These are phyloP conservation scores for Penicillium subrubescens DNA, from an alignment of 495 filamentous ascomycete genomes.

Conservation along the genomic window DNA sequence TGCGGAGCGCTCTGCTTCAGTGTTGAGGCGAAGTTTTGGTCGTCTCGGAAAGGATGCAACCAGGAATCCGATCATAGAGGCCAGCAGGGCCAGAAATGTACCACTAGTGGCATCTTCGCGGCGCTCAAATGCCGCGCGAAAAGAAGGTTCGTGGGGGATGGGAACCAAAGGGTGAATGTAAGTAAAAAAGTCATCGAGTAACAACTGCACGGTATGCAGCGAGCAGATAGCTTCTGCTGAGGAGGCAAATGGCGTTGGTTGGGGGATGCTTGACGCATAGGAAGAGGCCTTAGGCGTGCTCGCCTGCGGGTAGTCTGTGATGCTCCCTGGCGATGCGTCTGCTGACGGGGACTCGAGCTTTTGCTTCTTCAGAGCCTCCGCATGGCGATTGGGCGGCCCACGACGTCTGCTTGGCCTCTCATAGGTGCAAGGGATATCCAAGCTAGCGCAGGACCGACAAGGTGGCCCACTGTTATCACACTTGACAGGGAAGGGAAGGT, in stretches of 20 bases:
- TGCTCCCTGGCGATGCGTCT: slow-evolving; percentile 30
- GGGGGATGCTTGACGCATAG: slow-evolving; percentile 10
- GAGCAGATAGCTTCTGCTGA: slow-evolving; percentile 78
- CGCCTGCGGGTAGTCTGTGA: slow-evolving; percentile 26
- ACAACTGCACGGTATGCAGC: slow-evolving; percentile 60
- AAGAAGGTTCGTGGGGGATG: slow-evolving; percentile 84
- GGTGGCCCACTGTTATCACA: slow-evolving; percentile 81
- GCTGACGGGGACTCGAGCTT: slow-evolving; percentile 47
- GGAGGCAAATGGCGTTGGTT: slow-evolving; percentile 32
- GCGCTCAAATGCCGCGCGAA: slow-evolving; percentile 67
- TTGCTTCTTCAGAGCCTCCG: slow-evolving; percentile 75
- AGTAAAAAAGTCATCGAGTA: slow-evolving; percentile 87
- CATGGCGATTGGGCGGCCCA: slow-evolving; percentile 84
- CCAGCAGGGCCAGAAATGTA: slow-evolving; percentile 73
- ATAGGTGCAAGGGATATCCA: slow-evolving; percentile 85
- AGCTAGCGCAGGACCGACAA: slow-evolving; percentile 74
- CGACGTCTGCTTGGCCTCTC: slow-evolving; percentile 75
- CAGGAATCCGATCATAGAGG: slow-evolving; percentile 76
- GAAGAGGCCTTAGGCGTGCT: slow-evolving; percentile 26
- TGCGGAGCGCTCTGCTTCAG: slow-evolving; percentile 48
- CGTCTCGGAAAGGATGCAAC: slow-evolving; percentile 83
- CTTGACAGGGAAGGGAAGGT: slow-evolving; percentile 39
- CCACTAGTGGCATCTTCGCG: slow-evolving; percentile 70
- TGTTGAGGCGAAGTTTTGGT: slow-evolving; percentile 68
- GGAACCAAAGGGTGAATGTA: slow-evolving; percentile 88